Conservation (phyloP, 2,329 filamentous ascomycete genomes). For the Aspergillus glaucus region DNA sequence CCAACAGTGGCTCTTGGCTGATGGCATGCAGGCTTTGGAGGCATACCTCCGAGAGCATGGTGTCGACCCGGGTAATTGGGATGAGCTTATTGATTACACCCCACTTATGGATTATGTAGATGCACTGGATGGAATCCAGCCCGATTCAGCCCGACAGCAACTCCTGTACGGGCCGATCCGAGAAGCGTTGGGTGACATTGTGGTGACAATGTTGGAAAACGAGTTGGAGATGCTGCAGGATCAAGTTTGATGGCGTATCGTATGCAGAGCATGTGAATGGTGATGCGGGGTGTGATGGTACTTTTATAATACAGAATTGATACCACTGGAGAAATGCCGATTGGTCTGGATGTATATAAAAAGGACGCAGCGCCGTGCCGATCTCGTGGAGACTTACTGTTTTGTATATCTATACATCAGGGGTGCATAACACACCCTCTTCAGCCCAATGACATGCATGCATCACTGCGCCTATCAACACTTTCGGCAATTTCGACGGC, state of each 20-base stretch:
- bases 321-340: too few species aligned
- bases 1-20: conserved; percentile 27
- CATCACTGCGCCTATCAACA: too few species aligned
- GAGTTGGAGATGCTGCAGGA: conserved; percentile 29
- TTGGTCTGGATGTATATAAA: too few species aligned
- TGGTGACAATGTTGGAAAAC: conserved; percentile 30
- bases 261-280: neutral
- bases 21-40: conserved; percentile 29
- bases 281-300: too few species aligned
- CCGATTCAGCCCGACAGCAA: conserved; percentile 18
- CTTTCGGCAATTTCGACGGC: too few species aligned
- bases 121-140: conserved; percentile 21
- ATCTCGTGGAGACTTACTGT: neutral
- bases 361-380: neutral
- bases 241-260: conserved; percentile 10
- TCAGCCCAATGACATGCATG: too few species aligned
- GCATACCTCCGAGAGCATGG: conserved; percentile 34
- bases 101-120: conserved; percentile 33
- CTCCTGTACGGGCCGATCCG: conserved; percentile 27
- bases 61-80: conserved; percentile 39
- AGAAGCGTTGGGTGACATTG: conserved; percentile 29
- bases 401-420: neutral
- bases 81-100: conserved; percentile 27
- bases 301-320: too few species aligned
- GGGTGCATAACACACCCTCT: neutral